Base-by-base conservation (phyloP, 2,329 filamentous ascomycete genomes). In the Paraconiothyrium sp. region DNA sequence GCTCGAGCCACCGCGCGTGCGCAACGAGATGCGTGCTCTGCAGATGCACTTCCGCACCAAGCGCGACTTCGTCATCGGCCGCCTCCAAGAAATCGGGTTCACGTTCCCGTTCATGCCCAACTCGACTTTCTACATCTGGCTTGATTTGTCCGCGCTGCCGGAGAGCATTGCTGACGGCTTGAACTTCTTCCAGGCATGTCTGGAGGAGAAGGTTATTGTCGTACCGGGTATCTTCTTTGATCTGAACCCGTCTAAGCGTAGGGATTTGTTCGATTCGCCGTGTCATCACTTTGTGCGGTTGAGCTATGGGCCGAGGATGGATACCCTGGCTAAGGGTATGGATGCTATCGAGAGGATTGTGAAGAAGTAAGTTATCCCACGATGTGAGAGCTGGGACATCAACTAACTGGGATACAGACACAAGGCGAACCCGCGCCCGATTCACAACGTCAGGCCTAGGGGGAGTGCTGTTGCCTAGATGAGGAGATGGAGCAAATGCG, bases 221-320 rank as follows among this genome's bases (percentile, higher is more conserved):
- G 94, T 98, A 4, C 94, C 94, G 0, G 94, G 94, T 62, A 98
- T 98, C 79, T 98, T 98, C 86, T 98, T 98, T 78, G 94, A 98
- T 74, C 81, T 98, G 67, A 98, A 98, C 82, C 94, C 94, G 4
- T 90, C 91, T 39, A 91, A 93, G 78, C 87, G 94, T 67, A 86
- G 94, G 76, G 94, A 98, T 79, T 80, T 98, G 69, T 98, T 98
- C 69, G 94, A 98, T 81, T 92, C 89, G 69, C 94, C 94, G 62
- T 97, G 94, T 81, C 94, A 98, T 81, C 82, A 80, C 65, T 81
- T 79, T 67, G 78, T 81, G 20, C 58, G 79, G 14, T 55, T 81
- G 61, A 79, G 77, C 39, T 81, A 81, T 47, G 79, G 79, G 1
- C 79, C 79, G 1, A 68, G 72, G 34, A 79, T 79, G 78, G 78